A percentile compares a stretch with the other conserved stretches of the same genome.
These are phyloP conservation scores for Axilococcus clingmanii DNA, from an alignment of 139 green algal genomes.

Conservation along the genomic window DNA sequence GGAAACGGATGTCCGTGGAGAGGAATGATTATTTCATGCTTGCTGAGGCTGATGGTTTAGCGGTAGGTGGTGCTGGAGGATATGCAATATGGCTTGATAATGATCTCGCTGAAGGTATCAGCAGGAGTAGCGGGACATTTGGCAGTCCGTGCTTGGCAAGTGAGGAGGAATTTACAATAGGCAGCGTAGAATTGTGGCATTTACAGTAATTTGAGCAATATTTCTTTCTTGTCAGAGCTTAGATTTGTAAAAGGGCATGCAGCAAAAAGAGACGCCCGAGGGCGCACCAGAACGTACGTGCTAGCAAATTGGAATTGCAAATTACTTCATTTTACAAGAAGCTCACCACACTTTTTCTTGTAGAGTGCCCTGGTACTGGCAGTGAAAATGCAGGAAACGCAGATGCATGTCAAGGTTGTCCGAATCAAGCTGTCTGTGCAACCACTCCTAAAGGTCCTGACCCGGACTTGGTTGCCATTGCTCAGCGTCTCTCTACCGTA, in stretches of 20 bases:
- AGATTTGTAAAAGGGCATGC: not conserved
- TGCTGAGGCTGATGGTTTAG: constrained; percentile 13
- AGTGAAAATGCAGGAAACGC: constrained; percentile 71
- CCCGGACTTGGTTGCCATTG: constrained; percentile 73
- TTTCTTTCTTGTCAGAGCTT: not conserved
- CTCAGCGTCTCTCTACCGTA: constrained; percentile 58
- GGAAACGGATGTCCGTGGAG: not conserved
- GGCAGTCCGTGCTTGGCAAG: constrained; percentile 21
- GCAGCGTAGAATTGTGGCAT: constrained; percentile 24
- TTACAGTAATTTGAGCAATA: constrained; percentile 6
- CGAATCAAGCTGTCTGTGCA: constrained; percentile 85
- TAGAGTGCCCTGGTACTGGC: constrained; percentile 75
- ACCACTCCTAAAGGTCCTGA: constrained; percentile 78
- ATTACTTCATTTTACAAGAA: not conserved
- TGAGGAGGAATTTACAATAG: constrained; percentile 20
- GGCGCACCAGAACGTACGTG: constrained; percentile 9
- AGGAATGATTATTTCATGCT: constrained; percentile 35
- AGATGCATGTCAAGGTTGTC: constrained; percentile 77
- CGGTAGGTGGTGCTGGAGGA: constrained; percentile 27
- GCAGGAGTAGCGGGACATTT: constrained; percentile 22
- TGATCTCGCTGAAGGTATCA: constrained; percentile 12
- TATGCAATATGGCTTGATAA: constrained; percentile 30
- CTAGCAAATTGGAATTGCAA: not conserved
- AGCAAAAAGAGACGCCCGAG: not conserved
- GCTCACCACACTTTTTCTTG: not conserved